Evolutionary conservation across 1,284 basidiomycete species (phyloP), one percentile per base, ranked within the genome.

Genomic region (Stygiomarasmius scandens): DNA sequence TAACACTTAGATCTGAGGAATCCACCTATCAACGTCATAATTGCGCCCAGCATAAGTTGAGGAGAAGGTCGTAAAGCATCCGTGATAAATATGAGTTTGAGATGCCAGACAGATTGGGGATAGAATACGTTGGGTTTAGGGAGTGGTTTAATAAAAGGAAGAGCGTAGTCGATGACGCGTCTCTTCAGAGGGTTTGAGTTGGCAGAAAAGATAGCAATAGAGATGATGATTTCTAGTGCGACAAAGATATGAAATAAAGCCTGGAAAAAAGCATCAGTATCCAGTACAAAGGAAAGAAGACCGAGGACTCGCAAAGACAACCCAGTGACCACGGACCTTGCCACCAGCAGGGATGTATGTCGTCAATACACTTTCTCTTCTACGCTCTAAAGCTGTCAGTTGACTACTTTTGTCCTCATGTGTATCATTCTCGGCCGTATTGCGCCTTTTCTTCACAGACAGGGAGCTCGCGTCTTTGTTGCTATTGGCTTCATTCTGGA

Each of bases 21-120:
- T 5, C 38, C 52, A n/a, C 52, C 52, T 24, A 29, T 27, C 22
- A 54, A 14, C 2, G 52, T 25, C 52, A 54, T 54, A 22, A 23
- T 11, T 3, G 52, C 32, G n/a, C 43, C 43, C 11, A 46, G 44
- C n/a, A 49, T 25, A 16, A 25, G 25, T 49, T 49, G 48, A 2
- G 24, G 27, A 29, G 52, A 34, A 8, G 24, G 25, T 32, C 19
- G 20, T 22, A 46, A 9, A 3, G 12, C 25, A 20, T 27, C 43
- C 12, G 32, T 9, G 34, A 54, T 54, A 12, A 27, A 20, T 2
- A 29, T 23, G 41, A 16, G 22, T 47, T 54, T 38, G 19, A 11
- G 22, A 10, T 32, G 29, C 29, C 29, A 32, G 12, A 12, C 29
- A 12, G 29, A 32, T 32, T 32, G 29, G 29, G 22, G 2, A 41